These are phyloP conservation scores for Euptelea pleiosperma DNA, from an alignment of 164 flowering plant genomes.

Conservation along the genomic window DNA sequence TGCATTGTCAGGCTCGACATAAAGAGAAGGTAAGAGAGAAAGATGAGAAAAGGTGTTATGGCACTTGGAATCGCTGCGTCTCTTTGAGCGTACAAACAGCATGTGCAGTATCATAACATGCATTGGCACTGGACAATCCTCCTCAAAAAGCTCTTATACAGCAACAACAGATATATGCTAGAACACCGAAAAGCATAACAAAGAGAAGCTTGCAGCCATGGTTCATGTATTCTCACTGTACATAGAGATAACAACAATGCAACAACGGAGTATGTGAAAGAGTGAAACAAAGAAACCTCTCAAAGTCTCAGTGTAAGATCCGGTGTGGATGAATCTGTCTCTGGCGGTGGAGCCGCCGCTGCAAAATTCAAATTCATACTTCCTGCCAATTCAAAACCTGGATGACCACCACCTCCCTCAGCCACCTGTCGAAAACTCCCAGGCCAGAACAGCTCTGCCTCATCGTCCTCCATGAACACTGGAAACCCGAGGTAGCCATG, in stretches of 20 bases:
- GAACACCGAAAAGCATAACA: not conserved
- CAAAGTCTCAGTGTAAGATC: constrained; percentile 73
- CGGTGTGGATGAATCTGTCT: constrained; percentile 38
- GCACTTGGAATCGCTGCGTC: too few relatives aligned
- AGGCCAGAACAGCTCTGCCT: constrained; percentile 59
- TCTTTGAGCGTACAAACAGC: too few relatives aligned
- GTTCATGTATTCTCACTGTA: constrained; percentile 28
- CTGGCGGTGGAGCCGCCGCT: constrained; percentile 26
- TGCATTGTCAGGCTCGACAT: too few relatives aligned
- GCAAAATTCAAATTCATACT: constrained; percentile 30
- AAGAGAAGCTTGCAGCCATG: not conserved
- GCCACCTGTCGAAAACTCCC: constrained; percentile 65
- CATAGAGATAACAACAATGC: constrained; percentile 14
- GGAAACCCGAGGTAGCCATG: constrained; percentile 45
- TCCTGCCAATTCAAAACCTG: constrained; percentile 22
- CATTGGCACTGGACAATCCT: too few relatives aligned
- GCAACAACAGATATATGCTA: not conserved
- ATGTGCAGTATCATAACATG: too few relatives aligned
- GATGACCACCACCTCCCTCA: constrained; percentile 10
- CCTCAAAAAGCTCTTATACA: not conserved
- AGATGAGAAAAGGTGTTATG: too few relatives aligned
- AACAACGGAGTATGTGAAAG: constrained; percentile 3
- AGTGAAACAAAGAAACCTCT: constrained; percentile 9
- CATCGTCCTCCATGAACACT: constrained; percentile 52
- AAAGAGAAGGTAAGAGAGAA: too few relatives aligned